A percentile compares a stretch with the other conserved stretches of the same genome.
Conservation (phyloP, 78 protist genomes). For the Speleostelium caveatum region DNA sequence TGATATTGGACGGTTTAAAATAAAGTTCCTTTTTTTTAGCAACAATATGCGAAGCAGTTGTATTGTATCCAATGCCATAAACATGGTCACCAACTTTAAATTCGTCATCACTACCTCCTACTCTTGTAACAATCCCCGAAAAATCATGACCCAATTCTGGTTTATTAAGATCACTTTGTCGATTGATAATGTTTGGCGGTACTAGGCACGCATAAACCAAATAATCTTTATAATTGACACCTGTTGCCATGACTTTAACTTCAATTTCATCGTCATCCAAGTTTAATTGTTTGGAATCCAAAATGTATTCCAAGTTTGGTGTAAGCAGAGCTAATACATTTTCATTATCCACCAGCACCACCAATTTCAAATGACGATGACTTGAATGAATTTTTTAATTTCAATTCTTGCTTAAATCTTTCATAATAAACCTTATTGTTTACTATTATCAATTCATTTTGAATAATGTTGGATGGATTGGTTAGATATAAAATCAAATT, state of each 20-base stretch:
- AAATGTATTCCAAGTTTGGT: not conserved
- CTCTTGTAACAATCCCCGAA: slow-evolving; percentile 24
- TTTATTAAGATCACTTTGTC: slow-evolving; percentile 11
- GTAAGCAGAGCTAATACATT: not conserved
- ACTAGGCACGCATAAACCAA: not conserved
- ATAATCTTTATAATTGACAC: slow-evolving; percentile 49
- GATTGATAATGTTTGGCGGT: slow-evolving; percentile 8
- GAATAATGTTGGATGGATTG: not conserved
- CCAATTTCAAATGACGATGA: slow-evolving; percentile 9
- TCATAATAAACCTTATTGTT: not conserved
- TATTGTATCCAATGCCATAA: not conserved
- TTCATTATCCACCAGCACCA: not conserved
- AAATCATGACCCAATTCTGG: slow-evolving; percentile 58
- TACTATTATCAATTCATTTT: slow-evolving; percentile 6
- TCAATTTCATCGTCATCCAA: not conserved
- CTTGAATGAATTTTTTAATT: not conserved
- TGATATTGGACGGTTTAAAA: not conserved
- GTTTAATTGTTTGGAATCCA: not conserved
- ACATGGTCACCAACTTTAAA: not conserved
- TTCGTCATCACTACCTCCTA: not conserved
- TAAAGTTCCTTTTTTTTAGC: not conserved
- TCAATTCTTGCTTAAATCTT: not conserved
- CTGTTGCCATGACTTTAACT: slow-evolving; percentile 15
- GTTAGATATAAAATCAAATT: no score
- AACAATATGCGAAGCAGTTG: not conserved